Evolutionary conservation across 257 asterid species (phyloP), one percentile per base, ranked within the genome.

Genomic region (Gentiana straminea): DNA sequence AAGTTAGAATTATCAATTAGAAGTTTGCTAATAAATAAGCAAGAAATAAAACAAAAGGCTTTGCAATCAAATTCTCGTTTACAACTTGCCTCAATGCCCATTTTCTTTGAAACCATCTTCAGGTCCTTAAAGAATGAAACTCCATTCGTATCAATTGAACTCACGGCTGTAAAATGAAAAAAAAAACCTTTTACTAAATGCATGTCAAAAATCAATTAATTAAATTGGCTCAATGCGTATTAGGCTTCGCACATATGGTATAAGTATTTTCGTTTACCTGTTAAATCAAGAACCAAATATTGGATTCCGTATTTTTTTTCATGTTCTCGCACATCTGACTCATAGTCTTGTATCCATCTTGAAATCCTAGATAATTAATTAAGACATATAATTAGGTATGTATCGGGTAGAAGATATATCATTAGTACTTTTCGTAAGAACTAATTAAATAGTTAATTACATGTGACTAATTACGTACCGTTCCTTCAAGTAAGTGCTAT

Each of bases 401-500:
- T 24, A 24, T 24, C 24, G 24, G 24, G 24, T 24, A 24, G 24
- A 24, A 24, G 24, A 24, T 24, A 24, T 24, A 24, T 24, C 24
- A 24, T 24, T 24, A 37, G 36, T 50, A 10, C 44, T 41, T 41
- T 7, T 41, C 24, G 24, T 24, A 24, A 7, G 7, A 41, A 41
- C 10, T 41, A 41, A 41, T 41, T 10, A 41, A 5, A 41, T 4
- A 41, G 46, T 41, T 41, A 41, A 41, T 41, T 10, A 24, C 24
- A 24, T 24, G 46, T 13, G 53, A 49, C 72, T 52, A 64, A 88
- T 24, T 24, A 24, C 24, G 24, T 24, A 24, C 94, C 95, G 77
- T 69, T 89, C 97, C 48, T 83, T 89, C 48, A 83, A 90, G 64
- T 86, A 86, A 68, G 93, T 89, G 7, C 84, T 71, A 68, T 89